These are phyloP conservation scores for Cordia subcordata DNA, from an alignment of 257 asterid genomes.

Conservation along the genomic window DNA sequence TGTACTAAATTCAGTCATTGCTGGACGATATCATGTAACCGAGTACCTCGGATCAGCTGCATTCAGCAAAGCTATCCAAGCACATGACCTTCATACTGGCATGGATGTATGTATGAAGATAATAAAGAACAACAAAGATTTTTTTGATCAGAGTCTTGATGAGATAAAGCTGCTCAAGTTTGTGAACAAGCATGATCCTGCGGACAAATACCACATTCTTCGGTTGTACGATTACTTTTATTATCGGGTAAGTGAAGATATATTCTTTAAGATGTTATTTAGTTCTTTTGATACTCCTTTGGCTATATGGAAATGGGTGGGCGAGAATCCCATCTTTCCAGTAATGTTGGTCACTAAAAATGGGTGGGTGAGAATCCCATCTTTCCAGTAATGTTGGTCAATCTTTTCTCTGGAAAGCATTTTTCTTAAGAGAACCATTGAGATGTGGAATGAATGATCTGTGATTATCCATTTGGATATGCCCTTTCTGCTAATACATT, in stretches of 20 bases:
- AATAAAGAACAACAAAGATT: conserved; percentile 96
- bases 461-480: too few species aligned
- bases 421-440: too few species aligned
- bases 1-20: conserved; percentile 80
- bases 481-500: conserved; percentile 1
- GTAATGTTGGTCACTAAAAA: too few species aligned
- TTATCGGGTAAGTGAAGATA: conserved; percentile 66
- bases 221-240: conserved; percentile 94
- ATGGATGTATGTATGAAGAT: conserved; percentile 98
- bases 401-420: too few species aligned
- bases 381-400: too few species aligned
- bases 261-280: neutral
- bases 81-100: conserved; percentile 98
- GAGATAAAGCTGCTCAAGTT: conserved; percentile 98
- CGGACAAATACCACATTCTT: conserved; percentile 89
- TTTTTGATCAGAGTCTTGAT: conserved; percentile 98
- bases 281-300: neutral
- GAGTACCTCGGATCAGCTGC: conserved; percentile 99
- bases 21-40: conserved; percentile 97
- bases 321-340: too few species aligned
- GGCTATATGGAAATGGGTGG: too few species aligned
- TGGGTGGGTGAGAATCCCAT: too few species aligned
- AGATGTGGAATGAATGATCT: too few species aligned
- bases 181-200: conserved; percentile 97
- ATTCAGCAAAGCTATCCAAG: conserved; percentile 99